Evolutionary conservation across 768 basidiomycete species (phyloP).

Genomic region (Podaxis sp.): DNA sequence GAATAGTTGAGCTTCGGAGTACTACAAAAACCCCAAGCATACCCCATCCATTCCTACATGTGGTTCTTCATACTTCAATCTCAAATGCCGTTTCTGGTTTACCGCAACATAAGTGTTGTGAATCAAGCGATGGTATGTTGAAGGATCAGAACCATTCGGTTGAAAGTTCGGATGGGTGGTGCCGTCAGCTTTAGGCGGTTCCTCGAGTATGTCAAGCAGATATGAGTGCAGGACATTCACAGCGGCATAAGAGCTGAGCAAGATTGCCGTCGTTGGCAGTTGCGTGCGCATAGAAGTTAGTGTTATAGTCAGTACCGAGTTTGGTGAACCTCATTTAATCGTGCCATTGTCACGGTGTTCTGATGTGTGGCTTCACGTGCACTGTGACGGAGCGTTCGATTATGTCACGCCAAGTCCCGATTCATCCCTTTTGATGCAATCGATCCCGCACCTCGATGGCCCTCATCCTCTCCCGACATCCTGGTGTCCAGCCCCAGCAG

Average conservation of each 20-base stretch:
- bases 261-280: constrained; percentile 30
- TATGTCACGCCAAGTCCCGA: background rate
- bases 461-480: no score
- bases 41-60: constrained; percentile 29
- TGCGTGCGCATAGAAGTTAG: constrained; percentile 4
- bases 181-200: background rate
- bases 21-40: constrained; percentile 15
- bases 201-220: constrained; percentile 35
- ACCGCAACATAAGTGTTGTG: constrained; percentile 1
- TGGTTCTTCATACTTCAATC: constrained; percentile 6
- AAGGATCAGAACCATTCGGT: constrained; percentile 25
- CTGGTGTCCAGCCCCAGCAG: no score
- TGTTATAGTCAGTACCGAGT: background rate
- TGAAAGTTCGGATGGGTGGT: constrained; percentile 12
- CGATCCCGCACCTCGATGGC: no score
- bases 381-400: background rate
- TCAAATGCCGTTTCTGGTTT: background rate
- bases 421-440: no score
- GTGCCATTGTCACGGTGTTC: background rate
- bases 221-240: constrained; percentile 41
- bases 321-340: no score
- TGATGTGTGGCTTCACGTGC: background rate
- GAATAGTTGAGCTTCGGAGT: background rate
- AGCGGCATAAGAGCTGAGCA: constrained; percentile 43
- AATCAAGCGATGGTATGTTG: constrained; percentile 31